A percentile compares a stretch with the other conserved stretches of the same genome.
phyloP scores from a whole-genome alignment of 2,329 filamentous ascomycete genomes.

The Fusarium mundagurra region DNA sequence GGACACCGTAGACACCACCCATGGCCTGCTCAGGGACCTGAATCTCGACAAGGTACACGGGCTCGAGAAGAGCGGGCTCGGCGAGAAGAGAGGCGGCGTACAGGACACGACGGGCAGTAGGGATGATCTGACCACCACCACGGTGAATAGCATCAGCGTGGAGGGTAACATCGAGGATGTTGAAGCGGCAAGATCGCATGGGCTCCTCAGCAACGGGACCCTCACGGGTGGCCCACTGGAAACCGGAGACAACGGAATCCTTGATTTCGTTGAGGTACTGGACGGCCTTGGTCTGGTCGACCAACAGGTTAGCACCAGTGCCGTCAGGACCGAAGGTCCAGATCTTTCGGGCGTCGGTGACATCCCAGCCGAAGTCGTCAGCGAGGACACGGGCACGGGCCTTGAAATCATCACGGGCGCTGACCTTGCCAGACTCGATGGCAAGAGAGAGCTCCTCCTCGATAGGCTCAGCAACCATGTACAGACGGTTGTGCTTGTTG shows the following conservation, averaged over 20 bases:
- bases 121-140: conserved; percentile 99
- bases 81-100: conserved; percentile 93
- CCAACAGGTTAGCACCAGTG: conserved; percentile 95
- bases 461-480: conserved; percentile 91
- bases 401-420: conserved; percentile 98
- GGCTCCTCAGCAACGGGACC: conserved; percentile 98
- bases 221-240: conserved; percentile 99
- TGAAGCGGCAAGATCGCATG: conserved; percentile 96
- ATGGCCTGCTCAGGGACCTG: conserved; percentile 98
- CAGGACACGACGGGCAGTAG: conserved; percentile 95
- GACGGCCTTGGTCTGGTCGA: conserved; percentile 99
- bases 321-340: conserved; percentile 99
- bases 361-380: conserved; percentile 98
- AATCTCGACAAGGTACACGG: conserved; percentile 99
- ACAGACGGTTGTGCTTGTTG: conserved; percentile 99
- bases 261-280: conserved; percentile 99
- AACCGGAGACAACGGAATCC: conserved; percentile 99
- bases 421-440: conserved; percentile 93
- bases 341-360: conserved; percentile 99
- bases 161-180: conserved; percentile 99
- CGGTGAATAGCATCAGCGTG: conserved; percentile 99
- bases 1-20: conserved; percentile 99
- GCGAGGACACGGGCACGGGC: conserved; percentile 93
- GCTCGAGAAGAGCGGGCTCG: conserved; percentile 91
- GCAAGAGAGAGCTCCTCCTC: conserved; percentile 89